phyloP scores from a whole-genome alignment of 352 stramenopile genomes.

The Aphanomyces euteiches region DNA sequence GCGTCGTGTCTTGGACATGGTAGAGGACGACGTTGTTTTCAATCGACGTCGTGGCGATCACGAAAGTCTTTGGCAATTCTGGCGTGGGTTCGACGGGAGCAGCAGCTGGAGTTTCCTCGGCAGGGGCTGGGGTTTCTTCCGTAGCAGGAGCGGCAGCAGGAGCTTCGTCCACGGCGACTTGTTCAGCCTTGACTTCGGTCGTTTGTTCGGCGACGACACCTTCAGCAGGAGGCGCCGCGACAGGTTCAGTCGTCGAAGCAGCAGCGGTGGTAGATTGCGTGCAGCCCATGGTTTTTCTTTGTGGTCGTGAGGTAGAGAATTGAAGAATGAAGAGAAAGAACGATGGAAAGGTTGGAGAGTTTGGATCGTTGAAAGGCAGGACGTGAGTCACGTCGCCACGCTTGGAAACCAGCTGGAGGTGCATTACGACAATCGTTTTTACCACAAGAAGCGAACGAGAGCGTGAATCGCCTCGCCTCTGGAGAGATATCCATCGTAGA shows the following conservation, averaged over 20 bases:
- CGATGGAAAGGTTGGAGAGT: not conserved
- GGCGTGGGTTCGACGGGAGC: not conserved
- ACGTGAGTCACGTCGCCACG: not conserved
- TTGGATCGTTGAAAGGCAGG: not conserved
- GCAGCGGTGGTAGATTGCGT: slow-evolving; percentile 23
- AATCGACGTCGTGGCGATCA: slow-evolving; percentile 13
- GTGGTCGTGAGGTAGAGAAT: not conserved
- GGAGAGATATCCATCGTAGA: too few relatives aligned
- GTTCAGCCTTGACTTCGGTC: slow-evolving; percentile 11
- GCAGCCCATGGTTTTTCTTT: slow-evolving; percentile 20
- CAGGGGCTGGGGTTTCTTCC: not conserved
- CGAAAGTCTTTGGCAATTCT: not conserved
- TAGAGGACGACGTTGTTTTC: slow-evolving; percentile 13
- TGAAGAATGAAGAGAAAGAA: slow-evolving; percentile 20
- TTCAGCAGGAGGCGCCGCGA: not conserved
- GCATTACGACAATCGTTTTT: too few relatives aligned
- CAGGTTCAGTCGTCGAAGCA: not conserved
- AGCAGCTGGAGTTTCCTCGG: not conserved
- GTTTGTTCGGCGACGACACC: not conserved
- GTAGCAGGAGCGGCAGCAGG: not conserved
- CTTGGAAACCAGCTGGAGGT: not conserved
- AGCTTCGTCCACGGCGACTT: not conserved
- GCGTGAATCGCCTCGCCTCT: too few relatives aligned
- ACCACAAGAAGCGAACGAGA: too few relatives aligned
- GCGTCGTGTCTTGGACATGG: slow-evolving; percentile 24